Percentiles rank a stretch among this genome's conserved stretches.
Evolutionary conservation across 2,329 filamentous ascomycete species (phyloP).

Genomic region (Hymenoscyphus repandus): DNA sequence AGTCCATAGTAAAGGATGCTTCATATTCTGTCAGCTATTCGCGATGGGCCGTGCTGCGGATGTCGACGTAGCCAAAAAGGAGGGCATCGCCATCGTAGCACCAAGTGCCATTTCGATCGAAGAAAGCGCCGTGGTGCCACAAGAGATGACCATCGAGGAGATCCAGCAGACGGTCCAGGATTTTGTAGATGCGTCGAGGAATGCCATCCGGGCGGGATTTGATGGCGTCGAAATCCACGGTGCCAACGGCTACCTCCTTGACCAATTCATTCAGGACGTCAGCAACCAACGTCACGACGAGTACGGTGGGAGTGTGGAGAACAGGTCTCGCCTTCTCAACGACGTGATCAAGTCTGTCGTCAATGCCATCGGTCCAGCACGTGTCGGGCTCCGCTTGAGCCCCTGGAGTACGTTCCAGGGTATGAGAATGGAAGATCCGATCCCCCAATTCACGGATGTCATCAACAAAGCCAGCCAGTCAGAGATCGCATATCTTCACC

Average conservation of each 20-base stretch:
- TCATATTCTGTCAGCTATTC: constrained; percentile 59
- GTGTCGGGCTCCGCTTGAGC: constrained; percentile 51
- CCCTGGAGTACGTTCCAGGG: constrained; percentile 58
- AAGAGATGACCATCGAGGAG: constrained; percentile 32
- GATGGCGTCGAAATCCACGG: constrained; percentile 24
- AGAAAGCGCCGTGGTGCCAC: constrained; percentile 29
- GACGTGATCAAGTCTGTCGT: constrained; percentile 48
- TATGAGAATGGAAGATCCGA: constrained; percentile 57
- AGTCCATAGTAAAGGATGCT: constrained; percentile 57
- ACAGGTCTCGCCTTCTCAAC: constrained; percentile 45
- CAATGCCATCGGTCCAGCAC: constrained; percentile 46
- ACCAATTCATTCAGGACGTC: constrained; percentile 28
- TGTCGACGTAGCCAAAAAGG: neutral
- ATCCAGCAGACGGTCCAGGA: constrained; percentile 26
- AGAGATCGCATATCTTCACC: constrained; percentile 55
- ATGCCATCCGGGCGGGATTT: constrained; percentile 30
- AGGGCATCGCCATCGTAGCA: neutral
- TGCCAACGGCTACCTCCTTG: constrained; percentile 21
- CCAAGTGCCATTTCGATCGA: neutral
- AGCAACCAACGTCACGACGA: constrained; percentile 51
- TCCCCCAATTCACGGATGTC: constrained; percentile 58
- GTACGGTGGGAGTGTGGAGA: constrained; percentile 46
- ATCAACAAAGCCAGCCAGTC: constrained; percentile 45
- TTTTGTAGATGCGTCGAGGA: constrained; percentile 23
- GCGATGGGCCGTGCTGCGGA: constrained; percentile 43